phyloP scores from a whole-genome alignment of 495 filamentous ascomycete species.

The Aspergillus ellipticus region DNA sequence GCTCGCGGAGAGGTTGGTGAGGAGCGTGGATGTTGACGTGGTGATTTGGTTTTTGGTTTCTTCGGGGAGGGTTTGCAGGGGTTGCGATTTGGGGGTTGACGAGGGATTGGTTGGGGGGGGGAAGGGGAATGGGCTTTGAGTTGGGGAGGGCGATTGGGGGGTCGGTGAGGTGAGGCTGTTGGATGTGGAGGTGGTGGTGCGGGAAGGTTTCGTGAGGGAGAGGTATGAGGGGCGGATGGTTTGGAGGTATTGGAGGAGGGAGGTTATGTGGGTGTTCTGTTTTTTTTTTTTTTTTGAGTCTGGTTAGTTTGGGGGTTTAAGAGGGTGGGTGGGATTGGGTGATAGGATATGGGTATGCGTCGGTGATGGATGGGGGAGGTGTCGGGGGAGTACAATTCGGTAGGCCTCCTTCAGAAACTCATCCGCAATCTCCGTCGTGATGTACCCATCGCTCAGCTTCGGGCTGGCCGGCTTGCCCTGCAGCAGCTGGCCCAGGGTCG shows the following conservation, averaged over 20 bases:
- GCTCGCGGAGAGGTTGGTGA: constrained; percentile 74
- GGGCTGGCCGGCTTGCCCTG: constrained; percentile 18
- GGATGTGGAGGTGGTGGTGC: constrained; percentile 46
- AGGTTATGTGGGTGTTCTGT: constrained; percentile 81
- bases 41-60: constrained; percentile 76
- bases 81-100: constrained; percentile 25
- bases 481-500: constrained; percentile 59
- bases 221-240: constrained; percentile 88
- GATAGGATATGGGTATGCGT: constrained; percentile 5
- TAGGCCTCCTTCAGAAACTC: constrained; percentile 96
- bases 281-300: not conserved
- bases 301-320: constrained; percentile 10
- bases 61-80: constrained; percentile 61
- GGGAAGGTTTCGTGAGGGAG: constrained; percentile 56
- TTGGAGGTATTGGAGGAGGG: constrained; percentile 71
- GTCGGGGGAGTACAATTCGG: constrained; percentile 62
- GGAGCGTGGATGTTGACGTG: constrained; percentile 72
- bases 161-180: constrained; percentile 26
- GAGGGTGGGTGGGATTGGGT: not conserved
- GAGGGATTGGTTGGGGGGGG: constrained; percentile 11
- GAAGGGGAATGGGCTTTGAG: constrained; percentile 25
- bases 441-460: constrained; percentile 5
- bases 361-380: not conserved
- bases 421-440: constrained; percentile 57
- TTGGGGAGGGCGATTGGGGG: constrained; percentile 25